Evolutionary conservation across 2,329 filamentous ascomycete genomes (phyloP).

Genomic region (Monosporascus cannonballus): DNA sequence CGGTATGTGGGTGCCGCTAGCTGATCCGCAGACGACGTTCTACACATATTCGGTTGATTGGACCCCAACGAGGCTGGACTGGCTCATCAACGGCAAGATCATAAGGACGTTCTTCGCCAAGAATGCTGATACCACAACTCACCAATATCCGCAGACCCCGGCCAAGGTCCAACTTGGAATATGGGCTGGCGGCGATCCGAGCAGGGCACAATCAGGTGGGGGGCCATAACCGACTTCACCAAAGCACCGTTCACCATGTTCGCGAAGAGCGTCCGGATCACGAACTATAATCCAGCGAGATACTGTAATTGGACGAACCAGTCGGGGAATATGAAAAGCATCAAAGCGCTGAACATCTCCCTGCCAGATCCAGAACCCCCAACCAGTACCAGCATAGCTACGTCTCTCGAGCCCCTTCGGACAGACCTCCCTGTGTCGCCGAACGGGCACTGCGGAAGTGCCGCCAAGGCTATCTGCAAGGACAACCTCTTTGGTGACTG

Average conservation of each 20-base stretch:
- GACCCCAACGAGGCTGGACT: slow-evolving; percentile 8
- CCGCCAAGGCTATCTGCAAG: slow-evolving; percentile 2
- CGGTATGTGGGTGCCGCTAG: slow-evolving; percentile 4
- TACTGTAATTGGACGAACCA: slow-evolving; percentile 14
- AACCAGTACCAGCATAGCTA: neutral
- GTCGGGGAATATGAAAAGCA: slow-evolving; percentile 7
- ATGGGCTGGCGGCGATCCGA: slow-evolving; percentile 14
- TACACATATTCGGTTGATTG: slow-evolving; percentile 18
- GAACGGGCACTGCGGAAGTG: slow-evolving; percentile 5
- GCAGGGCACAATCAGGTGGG: slow-evolving; percentile 11
- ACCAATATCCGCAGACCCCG: slow-evolving; percentile 13
- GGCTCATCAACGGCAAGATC: slow-evolving; percentile 13
- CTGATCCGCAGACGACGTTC: slow-evolving; percentile 9
- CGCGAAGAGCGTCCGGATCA: slow-evolving; percentile 12
- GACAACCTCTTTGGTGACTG: slow-evolving; percentile 7
- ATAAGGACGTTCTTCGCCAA: slow-evolving; percentile 8
- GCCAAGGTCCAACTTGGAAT: slow-evolving; percentile 13
- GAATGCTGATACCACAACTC: slow-evolving; percentile 5
- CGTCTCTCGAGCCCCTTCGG: slow-evolving; percentile 1
- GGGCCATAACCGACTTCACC: slow-evolving; percentile 11
- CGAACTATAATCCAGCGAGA: slow-evolving; percentile 14
- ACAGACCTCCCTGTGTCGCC: slow-evolving; percentile 5
- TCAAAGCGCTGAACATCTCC: slow-evolving; percentile 5
- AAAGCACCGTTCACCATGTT: slow-evolving; percentile 11
- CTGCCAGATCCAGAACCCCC: slow-evolving; percentile 1